A percentile compares a stretch with the other conserved stretches of the same genome.
Evolutionary conservation across 148 eudicot genomes (phyloP).

Genomic region (Diospyros kaki): DNA sequence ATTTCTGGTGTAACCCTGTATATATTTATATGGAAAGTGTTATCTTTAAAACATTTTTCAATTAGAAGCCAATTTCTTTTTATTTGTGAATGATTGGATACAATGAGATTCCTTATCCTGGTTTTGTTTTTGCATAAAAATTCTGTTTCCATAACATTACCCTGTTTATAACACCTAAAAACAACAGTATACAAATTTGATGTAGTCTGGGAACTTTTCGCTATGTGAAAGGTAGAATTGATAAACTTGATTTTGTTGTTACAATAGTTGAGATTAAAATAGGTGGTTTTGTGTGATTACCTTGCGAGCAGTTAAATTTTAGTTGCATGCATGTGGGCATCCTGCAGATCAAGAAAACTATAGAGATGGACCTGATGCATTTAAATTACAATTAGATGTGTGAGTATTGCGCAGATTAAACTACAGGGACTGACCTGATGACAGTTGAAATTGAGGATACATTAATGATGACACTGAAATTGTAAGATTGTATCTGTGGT

Average conservation of each 20-base stretch:
- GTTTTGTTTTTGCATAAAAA: too few species aligned
- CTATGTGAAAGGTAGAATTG: not conserved
- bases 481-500: too few species aligned
- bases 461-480: too few species aligned
- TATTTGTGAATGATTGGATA: too few species aligned
- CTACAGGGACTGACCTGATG: not conserved
- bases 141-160: too few species aligned
- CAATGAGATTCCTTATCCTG: too few species aligned
- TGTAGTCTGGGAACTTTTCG: not conserved
- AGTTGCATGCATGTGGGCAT: not conserved
- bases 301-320: not conserved
- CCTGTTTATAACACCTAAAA: too few species aligned
- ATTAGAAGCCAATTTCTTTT: too few species aligned
- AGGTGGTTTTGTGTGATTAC: not conserved
- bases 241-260: not conserved
- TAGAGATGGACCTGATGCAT: too few species aligned
- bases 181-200: not conserved
- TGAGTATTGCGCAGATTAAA: not conserved
- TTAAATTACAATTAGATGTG: not conserved
- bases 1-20: not conserved
- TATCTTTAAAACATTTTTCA: too few species aligned
- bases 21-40: not conserved
- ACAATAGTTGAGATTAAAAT: not conserved
- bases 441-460: not conserved
- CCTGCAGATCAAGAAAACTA: too few species aligned